A percentile compares a stretch with the other conserved stretches of the same genome.
Evolutionary conservation across 2,329 filamentous ascomycete species (phyloP).

Genomic region (Alternaria alternata): DNA sequence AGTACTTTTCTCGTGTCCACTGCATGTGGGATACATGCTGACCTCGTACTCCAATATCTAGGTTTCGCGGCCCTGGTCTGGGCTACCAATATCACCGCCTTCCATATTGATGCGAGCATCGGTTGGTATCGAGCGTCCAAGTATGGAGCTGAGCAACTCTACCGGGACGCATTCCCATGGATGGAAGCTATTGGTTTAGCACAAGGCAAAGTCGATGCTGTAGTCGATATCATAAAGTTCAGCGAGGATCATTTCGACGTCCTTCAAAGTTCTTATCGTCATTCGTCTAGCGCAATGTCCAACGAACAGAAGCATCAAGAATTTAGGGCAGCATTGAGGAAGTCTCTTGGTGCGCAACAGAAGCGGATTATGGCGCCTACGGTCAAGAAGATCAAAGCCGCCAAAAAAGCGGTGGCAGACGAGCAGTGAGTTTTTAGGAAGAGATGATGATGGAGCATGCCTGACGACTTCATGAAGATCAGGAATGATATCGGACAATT

Average conservation of each 20-base stretch:
- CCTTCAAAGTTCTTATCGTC: too few relatives aligned
- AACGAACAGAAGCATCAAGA: constrained; percentile 10
- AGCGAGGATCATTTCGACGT: not conserved
- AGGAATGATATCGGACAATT: not conserved
- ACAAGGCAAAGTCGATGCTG: constrained; percentile 41
- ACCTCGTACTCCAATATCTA: not conserved
- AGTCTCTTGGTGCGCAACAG: constrained; percentile 27
- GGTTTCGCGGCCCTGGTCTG: constrained; percentile 37
- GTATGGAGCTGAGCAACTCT: constrained; percentile 39
- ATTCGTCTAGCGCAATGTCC: not conserved
- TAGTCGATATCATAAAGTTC: constrained; percentile 35
- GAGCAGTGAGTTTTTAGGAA: constrained; percentile 7
- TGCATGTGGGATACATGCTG: not conserved
- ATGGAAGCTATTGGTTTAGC: constrained; percentile 43
- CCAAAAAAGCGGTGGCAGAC: not conserved
- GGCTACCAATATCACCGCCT: constrained; percentile 39
- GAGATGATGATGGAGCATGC: not conserved
- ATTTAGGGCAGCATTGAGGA: constrained; percentile 31
- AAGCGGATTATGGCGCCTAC: constrained; percentile 22
- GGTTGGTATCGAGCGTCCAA: constrained; percentile 10
- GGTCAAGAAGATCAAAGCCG: constrained; percentile 10
- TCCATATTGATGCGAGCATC: constrained; percentile 32
- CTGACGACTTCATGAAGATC: not conserved
- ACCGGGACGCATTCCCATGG: constrained; percentile 49
- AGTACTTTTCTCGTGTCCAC: not conserved